These are phyloP conservation scores for Fusarium continuum DNA, from an alignment of 2,329 filamentous ascomycete species.

Conservation along the genomic window DNA sequence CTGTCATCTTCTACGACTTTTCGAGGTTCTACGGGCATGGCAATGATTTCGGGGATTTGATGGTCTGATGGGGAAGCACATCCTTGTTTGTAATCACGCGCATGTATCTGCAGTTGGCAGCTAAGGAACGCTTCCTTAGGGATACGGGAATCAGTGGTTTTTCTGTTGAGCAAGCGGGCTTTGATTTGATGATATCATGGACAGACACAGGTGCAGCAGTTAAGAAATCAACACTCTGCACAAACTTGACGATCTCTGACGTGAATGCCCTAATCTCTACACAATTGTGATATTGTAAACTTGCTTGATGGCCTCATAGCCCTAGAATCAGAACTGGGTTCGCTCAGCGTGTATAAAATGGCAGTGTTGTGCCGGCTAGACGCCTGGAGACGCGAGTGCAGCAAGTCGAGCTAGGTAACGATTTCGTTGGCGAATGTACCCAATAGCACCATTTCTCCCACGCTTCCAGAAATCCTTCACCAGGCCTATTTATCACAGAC, in stretches of 20 bases:
- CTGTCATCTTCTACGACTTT: not conserved
- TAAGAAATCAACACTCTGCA: slow-evolving; percentile 5
- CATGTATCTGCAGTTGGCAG: slow-evolving; percentile 6
- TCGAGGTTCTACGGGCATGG: not conserved
- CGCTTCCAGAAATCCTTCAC: rapidly evolving
- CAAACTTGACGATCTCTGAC: slow-evolving; percentile 2
- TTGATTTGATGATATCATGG: not conserved
- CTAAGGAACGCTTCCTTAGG: slow-evolving; percentile 2
- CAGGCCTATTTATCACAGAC: rapidly evolving
- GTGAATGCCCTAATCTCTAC: not conserved
- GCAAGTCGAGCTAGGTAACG: not conserved
- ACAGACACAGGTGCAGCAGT: not conserved
- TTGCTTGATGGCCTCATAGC: rapidly evolving
- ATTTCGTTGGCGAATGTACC: not conserved
- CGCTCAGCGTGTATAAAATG: not conserved
- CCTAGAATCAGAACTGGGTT: too few species aligned
- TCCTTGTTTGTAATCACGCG: not conserved
- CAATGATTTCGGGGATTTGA: not conserved
- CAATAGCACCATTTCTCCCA: not conserved
- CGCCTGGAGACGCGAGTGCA: not conserved
- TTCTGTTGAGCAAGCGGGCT: not conserved
- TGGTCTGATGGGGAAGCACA: not conserved
- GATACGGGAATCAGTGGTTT: slow-evolving; percentile 9
- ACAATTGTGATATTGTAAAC: not conserved
- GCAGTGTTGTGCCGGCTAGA: not conserved